Evolutionary conservation across 2,329 filamentous ascomycete genomes (phyloP), one percentile per base, ranked within the genome.

Genomic region (Ustilaginoidea virens): DNA sequence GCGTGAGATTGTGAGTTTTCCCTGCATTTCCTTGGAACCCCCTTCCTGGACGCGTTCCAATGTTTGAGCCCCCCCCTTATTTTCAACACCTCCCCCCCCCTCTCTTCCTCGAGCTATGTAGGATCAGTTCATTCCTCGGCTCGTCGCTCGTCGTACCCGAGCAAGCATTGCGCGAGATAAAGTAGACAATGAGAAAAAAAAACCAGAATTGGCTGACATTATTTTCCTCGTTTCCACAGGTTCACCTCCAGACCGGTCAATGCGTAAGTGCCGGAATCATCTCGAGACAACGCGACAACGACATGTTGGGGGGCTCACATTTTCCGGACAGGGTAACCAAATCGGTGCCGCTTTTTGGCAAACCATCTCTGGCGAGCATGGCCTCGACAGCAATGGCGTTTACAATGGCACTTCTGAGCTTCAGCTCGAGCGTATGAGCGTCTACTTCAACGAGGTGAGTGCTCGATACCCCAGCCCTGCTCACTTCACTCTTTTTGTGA

Each of bases 301-400:
- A 25, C 20, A 25, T 36, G 37, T n/a, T n/a, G 34, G 7, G 40
- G 33, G 35, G 45, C 56, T 63, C 47, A 66, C 52, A 33, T 36
- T 39, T 29, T 36, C 41, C 48, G 36, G 32, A 47, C 51, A 94
- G 87, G 90, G 90, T 75, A 98, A 98, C 80, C 90, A 98, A 82
- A 93, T 96, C 50, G 90, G 90, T 87, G 90, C 90, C 71, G 90
- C 90, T 66, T 98, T 98, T 75, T 98, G 90, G 80, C 79, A 85
- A 61, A 79, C 68, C 52, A 85, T 85, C 57, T 82, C 79, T 54
- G 74, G 77, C 61, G 79, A 85, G 73, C 90, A 98, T 62, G 90
- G 90, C 54, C 85, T 98, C 55, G 90, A 98, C 66, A 83, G 80
- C 66, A 82, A 82, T 61, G 87, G 87, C 65, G 79, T 94, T 80